phyloP scores from a whole-genome alignment of 768 basidiomycete species.

The Jaapia argillacea region DNA sequence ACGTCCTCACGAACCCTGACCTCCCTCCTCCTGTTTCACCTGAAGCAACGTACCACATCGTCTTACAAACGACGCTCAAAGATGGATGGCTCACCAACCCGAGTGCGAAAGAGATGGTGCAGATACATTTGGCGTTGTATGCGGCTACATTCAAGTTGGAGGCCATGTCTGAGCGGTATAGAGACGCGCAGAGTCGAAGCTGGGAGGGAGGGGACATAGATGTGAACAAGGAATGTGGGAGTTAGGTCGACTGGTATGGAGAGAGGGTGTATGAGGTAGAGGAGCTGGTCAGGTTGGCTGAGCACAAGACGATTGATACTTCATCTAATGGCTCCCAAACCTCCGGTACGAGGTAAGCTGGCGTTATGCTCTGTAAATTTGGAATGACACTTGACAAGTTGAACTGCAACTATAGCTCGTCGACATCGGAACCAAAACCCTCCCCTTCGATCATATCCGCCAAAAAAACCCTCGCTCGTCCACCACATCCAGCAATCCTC shows the following conservation, averaged over 20 bases:
- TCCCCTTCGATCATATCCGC: constrained; percentile 74
- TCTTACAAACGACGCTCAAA: constrained; percentile 38
- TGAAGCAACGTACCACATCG: constrained; percentile 43
- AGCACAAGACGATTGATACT: constrained; percentile 37
- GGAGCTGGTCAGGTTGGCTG: constrained; percentile 41
- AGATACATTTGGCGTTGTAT: constrained; percentile 71
- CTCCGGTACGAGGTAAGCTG: no score
- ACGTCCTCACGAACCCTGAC: constrained; percentile 46
- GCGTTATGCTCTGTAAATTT: not conserved
- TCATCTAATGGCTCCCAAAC: no score
- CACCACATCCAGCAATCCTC: constrained; percentile 60
- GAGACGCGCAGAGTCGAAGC: constrained; percentile 17
- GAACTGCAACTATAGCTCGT: constrained; percentile 19
- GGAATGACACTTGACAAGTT: constrained; percentile 1
- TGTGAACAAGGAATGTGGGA: constrained; percentile 36
- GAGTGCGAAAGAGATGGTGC: constrained; percentile 43
- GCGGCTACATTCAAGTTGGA: constrained; percentile 72
- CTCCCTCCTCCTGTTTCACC: constrained; percentile 27
- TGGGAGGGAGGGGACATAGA: no score
- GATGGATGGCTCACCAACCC: constrained; percentile 38
- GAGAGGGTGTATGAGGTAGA: constrained; percentile 59
- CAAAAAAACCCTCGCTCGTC: constrained; percentile 36
- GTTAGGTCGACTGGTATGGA: constrained; percentile 86
- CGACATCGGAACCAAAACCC: constrained; percentile 36
- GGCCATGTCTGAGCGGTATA: constrained; percentile 74